Conservation (phyloP, 805 yeast genomes). For the Starmera pachycereana region DNA sequence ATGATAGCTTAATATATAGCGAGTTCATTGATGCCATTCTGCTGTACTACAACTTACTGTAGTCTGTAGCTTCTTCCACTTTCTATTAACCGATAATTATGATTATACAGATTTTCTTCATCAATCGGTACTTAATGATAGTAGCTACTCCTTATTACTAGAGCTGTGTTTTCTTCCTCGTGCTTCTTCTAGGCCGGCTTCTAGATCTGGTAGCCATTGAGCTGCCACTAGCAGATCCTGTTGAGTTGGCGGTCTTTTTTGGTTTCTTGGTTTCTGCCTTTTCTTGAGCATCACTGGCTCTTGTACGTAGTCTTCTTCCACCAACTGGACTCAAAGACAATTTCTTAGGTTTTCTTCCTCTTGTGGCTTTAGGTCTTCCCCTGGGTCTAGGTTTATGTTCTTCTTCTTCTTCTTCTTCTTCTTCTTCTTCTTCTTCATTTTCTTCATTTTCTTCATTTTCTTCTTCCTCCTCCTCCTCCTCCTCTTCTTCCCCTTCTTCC, state of each 20-base stretch:
- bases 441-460: slow-evolving; percentile 3
- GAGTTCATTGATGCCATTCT: no score
- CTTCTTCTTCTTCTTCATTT: slow-evolving; percentile 3
- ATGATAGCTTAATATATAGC: no score
- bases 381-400: slow-evolving; percentile 2
- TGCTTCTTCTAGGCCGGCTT: slow-evolving; percentile 8
- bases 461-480: slow-evolving; percentile 1
- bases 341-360: not conserved
- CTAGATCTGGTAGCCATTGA: slow-evolving; percentile 4
- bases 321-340: not conserved
- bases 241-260: slow-evolving; percentile 11
- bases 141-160: no score
- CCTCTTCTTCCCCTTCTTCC: slow-evolving; percentile 1
- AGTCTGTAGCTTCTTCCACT: no score
- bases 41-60: not conserved
- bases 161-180: slow-evolving; percentile 3
- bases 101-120: no score
- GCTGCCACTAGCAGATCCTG: not conserved
- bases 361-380: not conserved
- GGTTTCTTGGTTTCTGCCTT: slow-evolving; percentile 1
- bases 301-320: slow-evolving; percentile 4
- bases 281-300: slow-evolving; percentile 6
- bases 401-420: slow-evolving; percentile 8
- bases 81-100: no score
- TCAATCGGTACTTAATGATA: no score